A percentile compares a stretch with the other conserved stretches of the same genome.
Conservation (phyloP, 2,329 filamentous ascomycete genomes). For the Biscogniauxia mediterranea region DNA sequence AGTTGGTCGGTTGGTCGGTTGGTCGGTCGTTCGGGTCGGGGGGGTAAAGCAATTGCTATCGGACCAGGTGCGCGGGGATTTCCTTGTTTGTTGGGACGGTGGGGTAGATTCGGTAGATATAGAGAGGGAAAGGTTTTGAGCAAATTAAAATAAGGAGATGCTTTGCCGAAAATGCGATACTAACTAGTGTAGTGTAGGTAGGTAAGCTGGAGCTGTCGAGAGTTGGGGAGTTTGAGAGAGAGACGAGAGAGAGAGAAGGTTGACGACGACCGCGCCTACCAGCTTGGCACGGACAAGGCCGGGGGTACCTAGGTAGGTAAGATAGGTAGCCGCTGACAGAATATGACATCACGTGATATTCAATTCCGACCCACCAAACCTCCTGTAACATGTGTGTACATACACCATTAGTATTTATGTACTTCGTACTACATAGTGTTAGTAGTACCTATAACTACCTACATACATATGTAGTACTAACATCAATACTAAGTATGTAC, state of each 20-base stretch:
- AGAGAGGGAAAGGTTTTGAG: not conserved
- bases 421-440: not conserved
- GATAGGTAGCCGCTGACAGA: not conserved
- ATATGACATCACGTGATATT: not conserved
- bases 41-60: not conserved
- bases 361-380: no score
- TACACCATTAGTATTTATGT: no score
- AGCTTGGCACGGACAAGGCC: conserved; percentile 1
- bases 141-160: conserved; percentile 2
- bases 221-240: conserved; percentile 6
- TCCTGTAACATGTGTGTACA: no score
- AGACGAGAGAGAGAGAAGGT: conserved; percentile 8
- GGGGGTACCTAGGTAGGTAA: no score
- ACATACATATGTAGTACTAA: no score
- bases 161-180: not conserved
- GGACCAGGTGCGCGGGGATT: not conserved
- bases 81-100: not conserved
- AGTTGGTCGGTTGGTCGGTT: no score
- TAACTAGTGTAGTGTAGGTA: no score
- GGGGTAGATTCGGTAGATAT: not conserved
- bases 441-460: no score
- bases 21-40: no score
- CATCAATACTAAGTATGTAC: no score
- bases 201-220: conserved; percentile 6
- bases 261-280: conserved; percentile 19